A percentile compares a stretch with the other conserved stretches of the same genome.
Conservation (phyloP, 805 yeast species). For the Metschnikowia noctiluminum region DNA sequence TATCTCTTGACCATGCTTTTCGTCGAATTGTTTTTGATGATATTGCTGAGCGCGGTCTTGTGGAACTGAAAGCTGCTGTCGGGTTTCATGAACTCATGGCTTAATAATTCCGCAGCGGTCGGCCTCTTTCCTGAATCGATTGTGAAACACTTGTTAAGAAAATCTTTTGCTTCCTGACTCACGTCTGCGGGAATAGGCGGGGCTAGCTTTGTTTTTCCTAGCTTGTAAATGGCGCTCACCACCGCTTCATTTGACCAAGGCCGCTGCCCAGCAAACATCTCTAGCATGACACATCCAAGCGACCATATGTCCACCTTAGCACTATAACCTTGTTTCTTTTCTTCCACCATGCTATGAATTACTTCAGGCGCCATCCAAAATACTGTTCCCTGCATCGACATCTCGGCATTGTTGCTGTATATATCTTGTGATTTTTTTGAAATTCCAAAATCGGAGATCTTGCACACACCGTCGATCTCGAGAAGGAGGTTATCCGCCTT, state of each 20-base stretch:
- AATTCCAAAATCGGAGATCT: slow-evolving; percentile 95
- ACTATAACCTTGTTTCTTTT: slow-evolving; percentile 84
- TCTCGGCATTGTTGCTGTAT: slow-evolving; percentile 85
- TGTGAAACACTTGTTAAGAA: slow-evolving; percentile 70
- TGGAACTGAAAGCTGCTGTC: slow-evolving; percentile 46
- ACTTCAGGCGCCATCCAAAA: slow-evolving; percentile 99
- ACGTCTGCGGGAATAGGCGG: slow-evolving; percentile 98
- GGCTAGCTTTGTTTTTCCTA: slow-evolving; percentile 80
- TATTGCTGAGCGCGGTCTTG: slow-evolving; percentile 51
- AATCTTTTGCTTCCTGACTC: slow-evolving; percentile 61
- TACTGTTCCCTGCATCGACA: slow-evolving; percentile 98
- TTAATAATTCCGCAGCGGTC: slow-evolving; percentile 65
- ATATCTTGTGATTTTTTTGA: slow-evolving; percentile 75
- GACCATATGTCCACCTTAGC: slow-evolving; percentile 99
- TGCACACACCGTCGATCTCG: slow-evolving; percentile 90
- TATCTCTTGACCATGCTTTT: slow-evolving; percentile 4
- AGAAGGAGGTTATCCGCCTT: slow-evolving; percentile 89
- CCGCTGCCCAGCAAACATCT: slow-evolving; percentile 95
- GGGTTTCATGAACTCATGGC: slow-evolving; percentile 49
- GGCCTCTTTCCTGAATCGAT: slow-evolving; percentile 82
- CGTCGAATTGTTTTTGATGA: slow-evolving; percentile 36
- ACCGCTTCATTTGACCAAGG: slow-evolving; percentile 98
- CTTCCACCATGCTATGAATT: slow-evolving; percentile 74
- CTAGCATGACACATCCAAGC: slow-evolving; percentile 92
- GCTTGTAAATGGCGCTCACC: slow-evolving; percentile 87